Base-by-base conservation (phyloP, 2,329 filamentous ascomycete species). In the Penicillium sp. region DNA sequence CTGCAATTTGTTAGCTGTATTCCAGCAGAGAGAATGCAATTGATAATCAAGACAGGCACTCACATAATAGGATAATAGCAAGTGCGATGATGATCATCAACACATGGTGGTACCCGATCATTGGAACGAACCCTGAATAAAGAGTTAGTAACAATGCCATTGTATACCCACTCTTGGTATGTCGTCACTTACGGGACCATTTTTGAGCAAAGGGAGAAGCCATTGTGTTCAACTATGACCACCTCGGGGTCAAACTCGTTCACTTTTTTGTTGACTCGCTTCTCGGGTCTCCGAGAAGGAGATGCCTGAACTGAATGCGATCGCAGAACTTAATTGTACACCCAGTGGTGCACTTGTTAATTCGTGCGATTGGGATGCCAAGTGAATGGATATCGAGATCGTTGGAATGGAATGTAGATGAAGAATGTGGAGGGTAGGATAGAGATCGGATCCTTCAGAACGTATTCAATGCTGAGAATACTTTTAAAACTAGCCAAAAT, bases 1-100 rank as follows among this genome's bases (percentile, higher is more conserved):
- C 92, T 97, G 60, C 62, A 52, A 64, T 61, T 56, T 22, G 57
- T 64, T 58, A 69, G 65, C 50, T 31, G 36, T 53, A 63, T 60
- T 63, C 58, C 55, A 46, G 16, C 4, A 10, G 26, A 7, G 19
- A 19, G 37, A 26, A 30, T 4, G 26, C 26, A 28, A 28, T 14
- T n/a, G 17, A 37, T 42, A 11, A 12, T 12, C 11, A 31, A 30
- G 53, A 55, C n/a, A 19, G 22, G 48, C 52, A 83, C 91, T 78
- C 81, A 96, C 92, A 97, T 64, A 99, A 82, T 72, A 99, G 80
- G 75, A 99, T 96, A 69, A 99, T 96, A 43, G 92, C 85, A 56
- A 97, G 80, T 53, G 90, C 92, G 70, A 99, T 96, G 64, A 99
- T 79, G 67, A 99, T 91, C 94, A 99, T 99, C 74, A 99, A 84